A percentile compares a stretch with the other conserved stretches of the same genome.
These are phyloP conservation scores for Lactarius hengduanensis DNA, from an alignment of 768 basidiomycete genomes.

Conservation along the genomic window DNA sequence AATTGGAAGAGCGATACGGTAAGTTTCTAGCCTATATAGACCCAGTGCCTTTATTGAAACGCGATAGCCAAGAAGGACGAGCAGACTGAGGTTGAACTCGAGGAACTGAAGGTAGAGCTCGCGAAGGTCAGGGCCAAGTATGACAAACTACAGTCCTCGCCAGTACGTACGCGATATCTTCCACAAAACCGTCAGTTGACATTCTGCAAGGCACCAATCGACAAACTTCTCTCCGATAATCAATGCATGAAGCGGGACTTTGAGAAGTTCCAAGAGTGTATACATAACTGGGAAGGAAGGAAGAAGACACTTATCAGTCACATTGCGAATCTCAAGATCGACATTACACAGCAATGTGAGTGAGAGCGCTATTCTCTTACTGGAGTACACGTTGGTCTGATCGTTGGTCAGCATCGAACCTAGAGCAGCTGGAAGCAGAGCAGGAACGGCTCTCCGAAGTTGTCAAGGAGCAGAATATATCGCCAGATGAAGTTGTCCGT, in stretches of 20 bases:
- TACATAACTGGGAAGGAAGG: conserved; percentile 65
- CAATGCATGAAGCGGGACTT: conserved; percentile 67
- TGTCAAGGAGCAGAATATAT: conserved; percentile 85
- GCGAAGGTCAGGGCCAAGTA: conserved; percentile 51
- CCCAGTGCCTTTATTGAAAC: neutral
- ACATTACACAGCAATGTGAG: conserved; percentile 56
- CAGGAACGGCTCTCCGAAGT: conserved; percentile 59
- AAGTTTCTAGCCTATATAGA: conserved; percentile 26
- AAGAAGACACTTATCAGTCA: conserved; percentile 66
- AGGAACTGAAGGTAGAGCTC: conserved; percentile 51
- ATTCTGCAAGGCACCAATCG: conserved; percentile 47
- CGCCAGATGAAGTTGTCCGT: conserved; percentile 84
- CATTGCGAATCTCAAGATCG: conserved; percentile 65
- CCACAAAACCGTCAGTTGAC: conserved; percentile 4
- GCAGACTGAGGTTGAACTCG: conserved; percentile 60
- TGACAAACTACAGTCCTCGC: conserved; percentile 58
- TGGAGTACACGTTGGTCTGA: neutral
- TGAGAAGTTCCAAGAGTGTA: conserved; percentile 74
- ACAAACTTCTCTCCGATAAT: conserved; percentile 60
- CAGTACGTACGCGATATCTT: conserved; percentile 43
- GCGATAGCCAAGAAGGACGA: conserved; percentile 66
- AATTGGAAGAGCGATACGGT: conserved; percentile 79
- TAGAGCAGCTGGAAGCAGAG: conserved; percentile 64
- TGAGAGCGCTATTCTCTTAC: conserved; percentile 11
- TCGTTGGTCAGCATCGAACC: conserved; percentile 35